Base-by-base conservation (phyloP, 768 basidiomycete genomes). In the Trichaptum fuscoviolaceum region DNA sequence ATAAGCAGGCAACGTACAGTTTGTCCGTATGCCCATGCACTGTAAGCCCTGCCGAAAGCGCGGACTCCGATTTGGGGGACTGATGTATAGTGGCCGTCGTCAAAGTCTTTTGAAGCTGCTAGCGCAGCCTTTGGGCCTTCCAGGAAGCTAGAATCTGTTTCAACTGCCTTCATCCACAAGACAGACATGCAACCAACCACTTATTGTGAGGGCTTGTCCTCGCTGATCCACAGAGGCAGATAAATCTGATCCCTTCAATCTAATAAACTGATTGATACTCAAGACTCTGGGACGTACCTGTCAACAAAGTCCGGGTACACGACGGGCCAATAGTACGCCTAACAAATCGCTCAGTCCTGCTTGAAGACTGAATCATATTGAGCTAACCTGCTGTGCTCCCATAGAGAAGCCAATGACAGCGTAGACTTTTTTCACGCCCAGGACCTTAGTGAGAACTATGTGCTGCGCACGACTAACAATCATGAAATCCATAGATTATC, bases 121-220 rank as follows among this genome's bases (percentile, higher is more conserved):
- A 87, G 75, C 2, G 87, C 84, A 17, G 84, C 78, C 70, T 84
- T 87, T 7, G 84, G 83, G 0, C 86, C 85, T 74, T 88, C 86
- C 24, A 87, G 72, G 75, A 86, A 86, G 71, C 85, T 86, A 18
- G 26, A 52, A 23, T 25, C 58, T 69, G 52, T 15, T 62, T 17
- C 57, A 23, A 15, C 23, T 15, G 12, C 36, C 25, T 62, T 25
- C 17, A 42, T 36, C 57, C 34, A 58, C 17, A 42, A 20, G 25
- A 25, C 25, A 61, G 23, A 23, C 58, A 57, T 30, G n/a, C n/a
- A 9, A 69, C 76, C 18, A 71, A 84, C 85, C 82, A 83, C 77
- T 82, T 76, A 67, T 85, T 87, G 68, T 86, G 84, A 9, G 78
- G 80, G 71, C 82, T 84, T 15, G 85, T 85, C 35, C 83, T 78